Base-by-base conservation (phyloP, 2,329 filamentous ascomycete species). In the Trichoderma atroviride region DNA sequence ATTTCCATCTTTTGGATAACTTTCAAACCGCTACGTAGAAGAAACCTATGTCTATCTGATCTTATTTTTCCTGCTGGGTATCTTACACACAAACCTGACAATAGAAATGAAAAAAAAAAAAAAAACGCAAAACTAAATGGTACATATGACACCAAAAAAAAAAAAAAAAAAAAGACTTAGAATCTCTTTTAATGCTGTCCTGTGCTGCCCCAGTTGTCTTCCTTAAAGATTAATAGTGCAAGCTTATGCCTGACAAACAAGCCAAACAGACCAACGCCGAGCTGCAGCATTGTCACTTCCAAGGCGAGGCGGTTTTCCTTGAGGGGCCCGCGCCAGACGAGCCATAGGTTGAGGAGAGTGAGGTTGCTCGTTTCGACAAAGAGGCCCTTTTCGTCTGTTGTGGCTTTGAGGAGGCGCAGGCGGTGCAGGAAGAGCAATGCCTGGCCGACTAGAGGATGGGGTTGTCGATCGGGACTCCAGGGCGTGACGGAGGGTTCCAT, bases 261-360 rank as follows among this genome's bases (percentile, higher is more conserved):
- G 24, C 94, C 96, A 53, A 93, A 82, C n/a, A 96, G 79, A 9
- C 96, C 96, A 71, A 92, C 87, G 5, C 85, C 79, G 19, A 88
- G 83, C 83, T 99, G 96, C 80, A 97, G 86, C n/a, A 82, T 81
- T 57, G 96, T 87, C 71, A 99, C 86, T 78, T 96, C 93, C 77
- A 89, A 83, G 31, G 93, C 92, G 66, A 99, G 84, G 57, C 88
- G 86, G 80, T 97, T 92, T 79, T 99, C 96, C 71, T 92, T 88
- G 85, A 97, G 87, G 3, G 96, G 94, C 0, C 96, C 96, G 78
- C 94, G 91, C 92, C 94, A 97, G 63, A 98, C 92, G 71, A 99
- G 84, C 95, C 95, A 99, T 68, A 99, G 86, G 78, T 99, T 99
- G 73, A 99, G 85, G 59, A 99, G 87, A 10, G 96, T 99, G 72